Evolutionary conservation across 768 basidiomycete species (phyloP).

Genomic region (Kwoniella newhampshirensis): DNA sequence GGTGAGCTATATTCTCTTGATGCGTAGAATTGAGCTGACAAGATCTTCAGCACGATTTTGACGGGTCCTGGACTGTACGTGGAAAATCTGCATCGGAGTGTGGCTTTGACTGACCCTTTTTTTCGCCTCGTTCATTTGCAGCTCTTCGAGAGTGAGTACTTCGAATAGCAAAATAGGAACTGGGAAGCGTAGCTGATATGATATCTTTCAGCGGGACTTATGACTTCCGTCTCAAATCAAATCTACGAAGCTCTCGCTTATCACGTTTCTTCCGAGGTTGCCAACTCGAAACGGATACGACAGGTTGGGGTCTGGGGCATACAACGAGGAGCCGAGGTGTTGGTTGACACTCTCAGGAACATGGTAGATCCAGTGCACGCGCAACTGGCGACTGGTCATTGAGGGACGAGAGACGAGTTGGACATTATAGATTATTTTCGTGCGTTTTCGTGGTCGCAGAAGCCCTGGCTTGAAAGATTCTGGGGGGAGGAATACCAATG

Average conservation of each 20-base stretch:
- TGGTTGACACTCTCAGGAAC: constrained; percentile 72
- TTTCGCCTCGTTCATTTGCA: constrained; percentile 48
- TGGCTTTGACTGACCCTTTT: constrained; percentile 11
- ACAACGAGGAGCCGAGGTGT: constrained; percentile 86
- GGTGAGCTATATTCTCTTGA: constrained; percentile 22
- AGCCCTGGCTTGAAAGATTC: too few species aligned
- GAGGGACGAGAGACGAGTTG: too few species aligned
- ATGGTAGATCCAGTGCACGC: constrained; percentile 64
- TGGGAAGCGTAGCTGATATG: constrained; percentile 4
- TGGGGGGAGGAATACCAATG: too few species aligned
- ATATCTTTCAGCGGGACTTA: constrained; percentile 71
- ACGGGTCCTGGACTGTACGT: constrained; percentile 88
- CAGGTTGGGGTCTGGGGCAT: constrained; percentile 92
- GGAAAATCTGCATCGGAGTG: background rate
- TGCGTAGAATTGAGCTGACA: background rate
- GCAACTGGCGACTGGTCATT: constrained; percentile 26
- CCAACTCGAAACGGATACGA: constrained; percentile 82
- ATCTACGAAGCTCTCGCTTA: constrained; percentile 90
- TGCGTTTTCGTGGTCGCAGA: too few species aligned
- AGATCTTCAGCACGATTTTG: constrained; percentile 68
- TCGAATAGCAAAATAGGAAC: background rate
- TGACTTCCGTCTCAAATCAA: constrained; percentile 86
- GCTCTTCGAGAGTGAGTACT: constrained; percentile 86
- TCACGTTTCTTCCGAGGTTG: constrained; percentile 75
- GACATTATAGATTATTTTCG: too few species aligned